Percentiles rank a stretch among this genome's conserved stretches.
Conservation (phyloP, 2,329 filamentous ascomycete genomes). For the Capronia epimyces region DNA sequence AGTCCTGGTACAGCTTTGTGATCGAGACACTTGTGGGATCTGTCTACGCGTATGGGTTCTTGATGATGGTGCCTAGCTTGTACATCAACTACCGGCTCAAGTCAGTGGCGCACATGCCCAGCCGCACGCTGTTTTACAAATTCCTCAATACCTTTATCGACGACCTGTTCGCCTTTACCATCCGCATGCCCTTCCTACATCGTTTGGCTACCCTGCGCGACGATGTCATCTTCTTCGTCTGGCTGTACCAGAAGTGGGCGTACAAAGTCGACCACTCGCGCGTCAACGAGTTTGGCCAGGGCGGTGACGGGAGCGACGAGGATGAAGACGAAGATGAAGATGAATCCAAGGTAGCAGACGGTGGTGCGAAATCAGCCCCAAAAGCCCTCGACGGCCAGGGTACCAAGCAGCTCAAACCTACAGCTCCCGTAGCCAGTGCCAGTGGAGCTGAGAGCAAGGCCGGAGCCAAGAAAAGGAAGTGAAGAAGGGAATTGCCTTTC, state of each 20-base stretch:
- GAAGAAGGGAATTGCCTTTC: background rate
- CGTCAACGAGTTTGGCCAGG: slow-evolving; percentile 97
- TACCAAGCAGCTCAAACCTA: slow-evolving; percentile 26
- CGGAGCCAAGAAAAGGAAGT: slow-evolving; percentile 27
- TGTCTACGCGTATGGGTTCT: slow-evolving; percentile 95
- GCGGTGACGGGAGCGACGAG: slow-evolving; percentile 77
- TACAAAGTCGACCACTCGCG: slow-evolving; percentile 88
- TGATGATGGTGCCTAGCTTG: slow-evolving; percentile 96
- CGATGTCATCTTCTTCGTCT: slow-evolving; percentile 97
- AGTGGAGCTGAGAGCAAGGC: slow-evolving; percentile 21
- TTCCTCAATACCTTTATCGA: slow-evolving; percentile 99
- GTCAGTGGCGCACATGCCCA: slow-evolving; percentile 85
- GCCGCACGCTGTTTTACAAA: slow-evolving; percentile 95
- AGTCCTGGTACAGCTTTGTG: slow-evolving; percentile 96
- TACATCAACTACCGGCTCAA: slow-evolving; percentile 99
- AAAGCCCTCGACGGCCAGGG: slow-evolving; percentile 24
- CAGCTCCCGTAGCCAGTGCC: slow-evolving; percentile 20
- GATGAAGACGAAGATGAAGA: slow-evolving; percentile 45
- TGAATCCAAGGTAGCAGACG: slow-evolving; percentile 11
- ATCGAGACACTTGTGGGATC: slow-evolving; percentile 92
- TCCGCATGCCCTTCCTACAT: slow-evolving; percentile 97
- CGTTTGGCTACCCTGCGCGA: slow-evolving; percentile 86
- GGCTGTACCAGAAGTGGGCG: slow-evolving; percentile 87
- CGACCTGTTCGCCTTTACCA: slow-evolving; percentile 96
- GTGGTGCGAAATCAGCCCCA: background rate